Conservation (phyloP, 148 eudicot genomes). For the Camellia sinensis region DNA sequence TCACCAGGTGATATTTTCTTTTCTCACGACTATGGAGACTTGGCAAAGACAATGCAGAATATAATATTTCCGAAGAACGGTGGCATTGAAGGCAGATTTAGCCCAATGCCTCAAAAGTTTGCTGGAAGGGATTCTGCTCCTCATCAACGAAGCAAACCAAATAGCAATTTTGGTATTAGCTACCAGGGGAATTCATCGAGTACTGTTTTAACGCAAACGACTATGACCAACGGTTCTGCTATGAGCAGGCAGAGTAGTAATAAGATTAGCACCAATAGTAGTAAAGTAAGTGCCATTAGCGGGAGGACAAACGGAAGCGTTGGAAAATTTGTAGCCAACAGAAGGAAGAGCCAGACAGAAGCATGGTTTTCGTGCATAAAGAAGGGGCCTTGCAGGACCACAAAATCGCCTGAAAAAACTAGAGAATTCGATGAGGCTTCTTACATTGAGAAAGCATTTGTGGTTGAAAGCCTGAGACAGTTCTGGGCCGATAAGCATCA, state of each 20-base stretch:
- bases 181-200: constrained; percentile 15
- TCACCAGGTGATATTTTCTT: constrained; percentile 49
- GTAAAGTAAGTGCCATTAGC: constrained; percentile 28
- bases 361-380: constrained; percentile 45
- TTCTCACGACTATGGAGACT: constrained; percentile 26
- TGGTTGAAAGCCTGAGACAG: constrained; percentile 43
- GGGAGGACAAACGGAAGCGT: constrained; percentile 28
- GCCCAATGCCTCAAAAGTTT: constrained; percentile 1
- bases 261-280: constrained; percentile 11
- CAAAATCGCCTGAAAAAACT: constrained; percentile 30
- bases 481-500: constrained; percentile 56
- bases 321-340: constrained; percentile 28
- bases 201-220: constrained; percentile 18
- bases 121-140: constrained; percentile 10
- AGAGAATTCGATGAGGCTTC: constrained; percentile 38
- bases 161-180: constrained; percentile 10
- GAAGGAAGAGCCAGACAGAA: constrained; percentile 35
- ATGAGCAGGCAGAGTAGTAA: constrained; percentile 37
- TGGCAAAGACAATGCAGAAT: constrained; percentile 21
- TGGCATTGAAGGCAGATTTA: constrained; percentile 11
- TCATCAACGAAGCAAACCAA: constrained; percentile 8
- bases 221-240: constrained; percentile 23
- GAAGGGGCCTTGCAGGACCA: constrained; percentile 32
- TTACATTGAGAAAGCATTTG: constrained; percentile 43
- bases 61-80: constrained; percentile 20